Evolutionary conservation across 768 basidiomycete genomes (phyloP), one percentile per base, ranked within the genome.

Genomic region (Candolleomyces eurysporus): DNA sequence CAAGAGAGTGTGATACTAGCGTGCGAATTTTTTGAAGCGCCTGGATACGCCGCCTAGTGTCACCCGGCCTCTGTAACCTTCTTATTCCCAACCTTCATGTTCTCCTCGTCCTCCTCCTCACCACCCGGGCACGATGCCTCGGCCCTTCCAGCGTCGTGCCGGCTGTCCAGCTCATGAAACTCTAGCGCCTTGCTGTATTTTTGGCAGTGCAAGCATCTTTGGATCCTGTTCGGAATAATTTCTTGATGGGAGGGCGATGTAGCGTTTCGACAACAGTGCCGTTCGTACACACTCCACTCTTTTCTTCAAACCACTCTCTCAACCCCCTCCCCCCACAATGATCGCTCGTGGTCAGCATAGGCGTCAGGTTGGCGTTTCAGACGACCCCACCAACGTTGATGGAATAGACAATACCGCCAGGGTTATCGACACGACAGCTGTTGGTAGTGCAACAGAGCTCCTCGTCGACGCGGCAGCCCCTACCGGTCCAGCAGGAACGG

Each of bases 231-330:
- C 17, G 39, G 19, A 30, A 14, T 19, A 26, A 19, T 30, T 26
- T 60, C 22, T 30, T 60, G 42, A 40, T 61, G 60, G n/a, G 42
- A 31, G 36, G 16, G 48, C 32, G 22, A 36, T 50, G 40, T 21
- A 52, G 26, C 11, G 45, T 63, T 59, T 57, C 57, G 60, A 56
- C 60, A 57, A 49, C 52, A 61, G 63, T 62, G 63, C 64, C 68
- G 61, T 66, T 64, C 64, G 59, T 61, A 21, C 43, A 17, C 32
- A 45, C 48, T 43, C 14, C 68, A 63, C 57, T 71, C 67, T 69
- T 69, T 71, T 64, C 58, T 58, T 56, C 45, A 55, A 63, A 46
- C 51, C 51, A 63, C 52, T 53, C 63, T 60, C 42, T 64, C 63
- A 31, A 52, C 40, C 63, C 19, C 49, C 52, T n/a, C 45, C 26